These are phyloP conservation scores for Cucurbita pepo DNA, from an alignment of 306 rosid species.

Conservation along the genomic window DNA sequence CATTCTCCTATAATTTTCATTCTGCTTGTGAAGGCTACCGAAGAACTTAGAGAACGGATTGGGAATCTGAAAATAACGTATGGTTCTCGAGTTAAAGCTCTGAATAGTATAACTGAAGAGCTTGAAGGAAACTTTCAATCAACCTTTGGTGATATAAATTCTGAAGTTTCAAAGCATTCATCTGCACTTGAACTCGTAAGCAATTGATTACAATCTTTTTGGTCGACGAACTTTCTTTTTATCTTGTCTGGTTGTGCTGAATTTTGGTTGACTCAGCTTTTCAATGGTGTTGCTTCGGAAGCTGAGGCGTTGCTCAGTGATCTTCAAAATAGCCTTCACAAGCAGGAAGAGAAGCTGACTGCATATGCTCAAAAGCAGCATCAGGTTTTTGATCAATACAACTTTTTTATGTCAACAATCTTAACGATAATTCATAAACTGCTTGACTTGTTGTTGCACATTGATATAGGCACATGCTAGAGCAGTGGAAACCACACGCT, in stretches of 20 bases:
- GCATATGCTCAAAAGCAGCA: conserved; percentile 85
- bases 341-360: conserved; percentile 72
- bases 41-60: conserved; percentile 62
- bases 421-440: neutral
- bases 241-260: conserved; percentile 8
- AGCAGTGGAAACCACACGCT: conserved; percentile 77
- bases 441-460: neutral
- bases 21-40: conserved; percentile 61
- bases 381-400: conserved; percentile 30
- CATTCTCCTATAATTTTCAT: neutral
- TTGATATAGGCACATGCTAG: conserved; percentile 69
- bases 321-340: conserved; percentile 81
- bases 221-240: neutral
- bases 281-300: conserved; percentile 85
- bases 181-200: conserved; percentile 83
- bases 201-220: neutral
- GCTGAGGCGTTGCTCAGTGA: conserved; percentile 74
- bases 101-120: conserved; percentile 70
- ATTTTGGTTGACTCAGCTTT: conserved; percentile 46
- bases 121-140: conserved; percentile 70
- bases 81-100: conserved; percentile 71
- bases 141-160: conserved; percentile 61
- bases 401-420: neutral
- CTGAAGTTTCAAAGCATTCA: conserved; percentile 85
- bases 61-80: conserved; percentile 58